Evolutionary conservation across 805 yeast genomes (phyloP), one percentile per base, ranked within the genome.

Genomic region (Teunomyces funiuensis): DNA sequence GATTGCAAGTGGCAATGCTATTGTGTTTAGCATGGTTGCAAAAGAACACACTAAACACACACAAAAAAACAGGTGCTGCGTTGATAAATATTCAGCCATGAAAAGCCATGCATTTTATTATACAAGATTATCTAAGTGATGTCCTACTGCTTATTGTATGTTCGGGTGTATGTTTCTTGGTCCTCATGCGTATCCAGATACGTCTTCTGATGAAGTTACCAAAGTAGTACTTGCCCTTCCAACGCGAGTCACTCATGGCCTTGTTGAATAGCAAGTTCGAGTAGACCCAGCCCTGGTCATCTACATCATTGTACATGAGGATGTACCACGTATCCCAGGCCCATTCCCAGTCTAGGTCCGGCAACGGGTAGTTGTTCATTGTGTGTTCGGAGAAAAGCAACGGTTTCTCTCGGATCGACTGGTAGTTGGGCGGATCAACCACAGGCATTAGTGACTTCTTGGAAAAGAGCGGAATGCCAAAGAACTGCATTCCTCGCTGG

Each of bases 251-350:
- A 15, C 76, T 63, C 16, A 43, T 6, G 5, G 20, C 6, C 14
- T 28, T 31, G 7, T 65, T 58, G 52, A 74, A 75, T 45, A 82
- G 76, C 17, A 71, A 50, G 61, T 76, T 66, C 43, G 85, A 71
- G 54, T 86, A 87, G 23, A 73, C 57, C 95, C 95, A 86, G n/a
- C 95, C 95, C 53, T 83, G 85, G 52, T 85, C 90, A 58, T 86
- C 95, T 15, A 79, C 84, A 53, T 85, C 88, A 29, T 67, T 64
- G 31, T 70, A 58, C 91, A 87, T 83, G 44, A 82, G 71, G 2
- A 84, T 82, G 51, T 80, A 82, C 95, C 95, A 86, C 41, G 71
- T 66, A 10, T 69, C 69, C 88, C 89, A 83, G 7, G 56, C 56
- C 89, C 89, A 83, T 41, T 59, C 54, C 89, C 88, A 83, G 31